phyloP scores from a whole-genome alignment of 2,329 filamentous ascomycete species.

The Orbilia javanica region DNA sequence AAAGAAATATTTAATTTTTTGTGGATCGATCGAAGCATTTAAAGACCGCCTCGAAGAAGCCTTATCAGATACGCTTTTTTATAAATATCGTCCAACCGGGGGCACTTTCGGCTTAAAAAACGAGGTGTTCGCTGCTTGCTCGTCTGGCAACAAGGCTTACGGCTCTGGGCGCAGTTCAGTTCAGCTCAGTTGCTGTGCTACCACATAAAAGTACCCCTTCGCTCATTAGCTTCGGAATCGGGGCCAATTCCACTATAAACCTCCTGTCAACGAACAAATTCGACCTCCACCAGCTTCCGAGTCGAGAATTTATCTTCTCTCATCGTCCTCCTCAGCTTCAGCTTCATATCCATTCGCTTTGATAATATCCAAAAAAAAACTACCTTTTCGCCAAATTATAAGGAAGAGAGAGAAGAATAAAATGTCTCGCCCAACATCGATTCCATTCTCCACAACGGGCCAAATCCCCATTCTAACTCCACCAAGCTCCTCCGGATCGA shows the following conservation, averaged over 20 bases:
- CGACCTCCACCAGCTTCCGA: slow-evolving; percentile 7
- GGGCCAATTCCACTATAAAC: neutral
- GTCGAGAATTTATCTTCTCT: neutral
- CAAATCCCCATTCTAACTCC: slow-evolving; percentile 41
- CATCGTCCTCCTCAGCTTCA: neutral
- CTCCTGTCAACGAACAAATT: slow-evolving; percentile 3
- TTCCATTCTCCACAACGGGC: slow-evolving; percentile 36
- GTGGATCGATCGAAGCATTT: neutral
- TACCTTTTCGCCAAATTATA: neutral
- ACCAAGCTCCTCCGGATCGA: slow-evolving; percentile 52
- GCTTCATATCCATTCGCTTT: slow-evolving; percentile 17
- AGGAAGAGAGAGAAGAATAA: neutral
- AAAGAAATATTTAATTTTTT: neutral
- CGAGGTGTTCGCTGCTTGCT: neutral
- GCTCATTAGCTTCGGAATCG: neutral
- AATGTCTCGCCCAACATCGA: slow-evolving; percentile 27
- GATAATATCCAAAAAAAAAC: neutral
- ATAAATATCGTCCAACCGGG: neutral
- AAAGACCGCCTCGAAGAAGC: slow-evolving; percentile 5
- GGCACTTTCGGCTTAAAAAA: slow-evolving; percentile 16
- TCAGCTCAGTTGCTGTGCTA: slow-evolving; percentile 10
- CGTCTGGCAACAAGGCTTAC: slow-evolving; percentile 10
- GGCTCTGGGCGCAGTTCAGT: slow-evolving; percentile 6
- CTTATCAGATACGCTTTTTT: slow-evolving; percentile 3
- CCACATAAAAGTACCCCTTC: slow-evolving; percentile 10